These are phyloP conservation scores for Apophysomyces variabilis DNA, from an alignment of 371 early-diverging fungal genomes.

Conservation along the genomic window DNA sequence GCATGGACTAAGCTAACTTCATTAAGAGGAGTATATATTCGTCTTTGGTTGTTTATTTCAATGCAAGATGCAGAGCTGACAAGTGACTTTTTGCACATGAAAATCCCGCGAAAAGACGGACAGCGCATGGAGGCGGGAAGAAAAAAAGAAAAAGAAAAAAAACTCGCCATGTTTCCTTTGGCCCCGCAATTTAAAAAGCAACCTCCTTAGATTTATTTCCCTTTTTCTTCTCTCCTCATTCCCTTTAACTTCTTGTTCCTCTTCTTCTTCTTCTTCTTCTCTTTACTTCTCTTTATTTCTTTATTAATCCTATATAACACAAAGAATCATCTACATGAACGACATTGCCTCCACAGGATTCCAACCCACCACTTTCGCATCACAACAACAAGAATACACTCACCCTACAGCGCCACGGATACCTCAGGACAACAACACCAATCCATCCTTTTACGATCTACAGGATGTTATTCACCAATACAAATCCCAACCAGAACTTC, in stretches of 20 bases:
- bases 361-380: neutral
- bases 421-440: slow-evolving; percentile 3
- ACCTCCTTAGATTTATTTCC: slow-evolving; percentile 2
- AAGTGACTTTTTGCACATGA: neutral
- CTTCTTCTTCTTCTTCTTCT: neutral
- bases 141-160: neutral
- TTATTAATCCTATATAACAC: neutral
- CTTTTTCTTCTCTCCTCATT: slow-evolving; percentile 4
- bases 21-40: neutral
- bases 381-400: neutral
- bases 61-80: neutral
- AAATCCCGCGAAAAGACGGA: slow-evolving; percentile 3
- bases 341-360: slow-evolving; percentile 2
- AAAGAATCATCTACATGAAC: neutral
- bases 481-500: slow-evolving; percentile 62
- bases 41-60: neutral
- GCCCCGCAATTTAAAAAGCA: slow-evolving; percentile 14
- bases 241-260: neutral
- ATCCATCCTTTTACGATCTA: slow-evolving; percentile 42
- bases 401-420: slow-evolving; percentile 3
- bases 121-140: neutral
- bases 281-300: neutral
- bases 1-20: neutral
- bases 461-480: slow-evolving; percentile 64
- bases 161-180: slow-evolving; percentile 6